Conservation (phyloP, 441 rosid genomes). For the Lepidium campestre region DNA sequence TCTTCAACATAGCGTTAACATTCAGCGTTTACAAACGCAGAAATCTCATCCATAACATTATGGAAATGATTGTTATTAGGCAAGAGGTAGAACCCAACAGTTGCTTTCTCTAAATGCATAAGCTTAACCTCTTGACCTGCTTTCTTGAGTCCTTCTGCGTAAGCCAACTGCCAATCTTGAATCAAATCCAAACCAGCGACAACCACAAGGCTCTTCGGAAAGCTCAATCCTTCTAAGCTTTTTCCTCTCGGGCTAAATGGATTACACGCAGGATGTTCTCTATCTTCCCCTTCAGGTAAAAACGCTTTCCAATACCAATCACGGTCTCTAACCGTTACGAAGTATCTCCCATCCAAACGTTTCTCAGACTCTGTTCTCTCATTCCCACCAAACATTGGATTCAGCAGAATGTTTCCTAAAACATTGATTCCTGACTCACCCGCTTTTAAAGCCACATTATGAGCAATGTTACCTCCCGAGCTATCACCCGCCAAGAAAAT, state of each 20-base stretch:
- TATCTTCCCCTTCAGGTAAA: slow-evolving; percentile 54
- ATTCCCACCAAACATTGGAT: slow-evolving; percentile 66
- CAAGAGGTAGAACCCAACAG: slow-evolving; percentile 59
- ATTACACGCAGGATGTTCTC: slow-evolving; percentile 66
- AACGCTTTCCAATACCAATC: slow-evolving; percentile 77
- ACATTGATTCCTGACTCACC: slow-evolving; percentile 42
- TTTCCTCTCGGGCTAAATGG: slow-evolving; percentile 50
- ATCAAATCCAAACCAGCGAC: slow-evolving; percentile 64
- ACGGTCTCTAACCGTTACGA: slow-evolving; percentile 48
- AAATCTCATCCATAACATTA: slow-evolving; percentile 53
- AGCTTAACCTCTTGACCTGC: slow-evolving; percentile 54
- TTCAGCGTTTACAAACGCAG: slow-evolving; percentile 41
- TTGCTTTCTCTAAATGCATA: slow-evolving; percentile 48
- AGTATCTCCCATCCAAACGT: slow-evolving; percentile 57
- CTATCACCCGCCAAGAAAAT: slow-evolving; percentile 65
- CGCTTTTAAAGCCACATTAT: slow-evolving; percentile 53
- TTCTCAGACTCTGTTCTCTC: slow-evolving; percentile 59
- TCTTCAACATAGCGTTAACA: slow-evolving; percentile 12
- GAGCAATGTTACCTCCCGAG: slow-evolving; percentile 63
- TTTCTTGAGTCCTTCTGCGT: slow-evolving; percentile 47
- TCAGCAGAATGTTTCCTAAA: slow-evolving; percentile 50
- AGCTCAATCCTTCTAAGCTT: slow-evolving; percentile 37
- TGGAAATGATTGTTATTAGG: slow-evolving; percentile 56
- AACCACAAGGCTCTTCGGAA: slow-evolving; percentile 59
- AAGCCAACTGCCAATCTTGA: slow-evolving; percentile 59